phyloP scores from a whole-genome alignment of 2,329 filamentous ascomycete species.

The Colletotrichum camelliae region DNA sequence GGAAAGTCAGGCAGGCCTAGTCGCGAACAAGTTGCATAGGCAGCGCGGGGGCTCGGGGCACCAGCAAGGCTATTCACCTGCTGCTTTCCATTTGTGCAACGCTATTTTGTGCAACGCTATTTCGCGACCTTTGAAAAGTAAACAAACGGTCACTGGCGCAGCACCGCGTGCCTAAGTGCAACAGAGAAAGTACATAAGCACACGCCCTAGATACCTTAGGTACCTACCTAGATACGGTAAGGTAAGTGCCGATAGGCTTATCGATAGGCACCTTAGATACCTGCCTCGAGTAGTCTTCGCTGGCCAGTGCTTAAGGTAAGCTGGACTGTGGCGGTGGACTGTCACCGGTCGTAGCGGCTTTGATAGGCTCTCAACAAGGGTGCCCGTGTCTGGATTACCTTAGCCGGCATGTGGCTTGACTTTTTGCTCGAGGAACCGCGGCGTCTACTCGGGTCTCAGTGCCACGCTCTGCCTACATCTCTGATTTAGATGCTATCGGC shows the following conservation, averaged over 20 bases:
- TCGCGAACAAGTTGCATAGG: background rate
- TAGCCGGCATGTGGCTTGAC: background rate
- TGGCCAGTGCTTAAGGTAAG: no score
- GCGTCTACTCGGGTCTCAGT: background rate
- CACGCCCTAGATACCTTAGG: no score
- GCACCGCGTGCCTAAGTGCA: no score
- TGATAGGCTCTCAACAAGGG: background rate
- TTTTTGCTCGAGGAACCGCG: background rate
- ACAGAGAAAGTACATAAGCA: no score
- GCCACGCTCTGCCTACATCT: conserved; percentile 8
- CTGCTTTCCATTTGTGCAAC: background rate
- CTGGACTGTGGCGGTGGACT: background rate
- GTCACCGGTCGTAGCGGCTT: background rate
- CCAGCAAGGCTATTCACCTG: background rate
- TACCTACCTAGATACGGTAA: no score
- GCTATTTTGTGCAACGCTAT: background rate
- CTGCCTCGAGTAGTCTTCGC: no score
- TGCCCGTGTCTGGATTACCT: background rate
- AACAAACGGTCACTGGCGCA: background rate
- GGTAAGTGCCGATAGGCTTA: no score
- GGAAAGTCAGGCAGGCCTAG: background rate
- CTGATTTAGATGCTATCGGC: background rate
- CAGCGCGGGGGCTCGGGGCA: background rate
- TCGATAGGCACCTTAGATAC: no score
- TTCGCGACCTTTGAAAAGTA: background rate